These are phyloP conservation scores for Aquilaria yunnanensis DNA, from an alignment of 345 rosid species.

Conservation along the genomic window DNA sequence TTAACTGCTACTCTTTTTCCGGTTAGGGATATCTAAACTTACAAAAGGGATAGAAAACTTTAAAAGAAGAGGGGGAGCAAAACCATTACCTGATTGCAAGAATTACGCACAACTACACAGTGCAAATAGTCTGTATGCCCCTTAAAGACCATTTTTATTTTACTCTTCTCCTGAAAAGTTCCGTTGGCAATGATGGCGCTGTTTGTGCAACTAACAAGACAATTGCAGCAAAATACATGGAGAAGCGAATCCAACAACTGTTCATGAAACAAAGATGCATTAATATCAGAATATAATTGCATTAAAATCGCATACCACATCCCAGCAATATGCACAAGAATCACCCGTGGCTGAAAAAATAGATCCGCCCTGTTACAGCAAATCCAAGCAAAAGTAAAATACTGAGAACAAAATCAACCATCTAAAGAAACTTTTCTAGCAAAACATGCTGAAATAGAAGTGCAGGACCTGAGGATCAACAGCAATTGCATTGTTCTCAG, in stretches of 20 bases:
- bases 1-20: neutral
- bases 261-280: slow-evolving; percentile 1
- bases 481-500: slow-evolving; percentile 83
- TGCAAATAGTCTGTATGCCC: slow-evolving; percentile 93
- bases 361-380: slow-evolving; percentile 53
- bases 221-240: neutral
- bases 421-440: neutral
- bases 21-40: neutral
- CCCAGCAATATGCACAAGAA: slow-evolving; percentile 96
- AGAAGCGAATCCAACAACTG: slow-evolving; percentile 1
- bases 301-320: slow-evolving; percentile 66
- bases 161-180: slow-evolving; percentile 70
- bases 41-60: neutral
- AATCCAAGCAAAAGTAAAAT: neutral
- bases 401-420: slow-evolving; percentile 4
- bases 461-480: slow-evolving; percentile 53
- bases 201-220: slow-evolving; percentile 11
- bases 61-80: slow-evolving; percentile 1
- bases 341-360: slow-evolving; percentile 90
- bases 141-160: slow-evolving; percentile 69
- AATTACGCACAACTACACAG: slow-evolving; percentile 58
- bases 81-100: slow-evolving; percentile 64
- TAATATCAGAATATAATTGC: slow-evolving; percentile 15
- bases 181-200: slow-evolving; percentile 3
- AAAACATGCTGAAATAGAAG: neutral